Base-by-base conservation (phyloP, 257 asterid species). In the Craterostigma plantagineum region DNA sequence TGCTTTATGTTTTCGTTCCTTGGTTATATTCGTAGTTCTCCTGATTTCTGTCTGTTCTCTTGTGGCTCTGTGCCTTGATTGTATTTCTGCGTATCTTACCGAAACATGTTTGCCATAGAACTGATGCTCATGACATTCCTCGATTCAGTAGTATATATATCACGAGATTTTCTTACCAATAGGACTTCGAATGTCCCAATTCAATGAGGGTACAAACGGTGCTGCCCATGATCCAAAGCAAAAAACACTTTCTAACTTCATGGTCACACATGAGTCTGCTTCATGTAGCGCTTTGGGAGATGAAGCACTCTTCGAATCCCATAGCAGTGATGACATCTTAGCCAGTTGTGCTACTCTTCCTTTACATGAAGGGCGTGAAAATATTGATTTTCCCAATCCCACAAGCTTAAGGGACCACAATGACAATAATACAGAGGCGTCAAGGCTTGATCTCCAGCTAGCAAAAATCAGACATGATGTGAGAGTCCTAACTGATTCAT, bases 151-250 rank as follows among this genome's bases (percentile, higher is more conserved):
- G 30, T 23, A 2, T 23, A 23, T 23, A 23, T n/a, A n/a, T n/a
- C n/a, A 23, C 30, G 30, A 6, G 30, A 7, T 14, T 0, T 43
- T 15, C 33, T 27, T 50, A 18, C 37, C n/a, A n/a, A 38, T 60
- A 87, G 98, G 98, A 52, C 64, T 87, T 46, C 81, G 95, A 35
- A 70, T 87, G 73, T 79, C 95, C 51, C 81, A 87, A 50, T 74
- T 87, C 57, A 63, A 41, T 58, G 91, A 82, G 42, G 81, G 79
- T 35, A 53, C 58, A 43, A 73, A 69, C 57, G 72, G 69, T 14
- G 58, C 38, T 50, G 53, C 62, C 46, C 30, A 59, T 45, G 95
- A 79, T 64, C 93, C 92, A 15, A 79, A 76, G 44, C 98, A 87
- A 50, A 87, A 62, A 67, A 79, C 93, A 9, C 86, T 87, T 17